phyloP scores from a whole-genome alignment of 2,329 filamentous ascomycete species.

The Aureobasidium zeae region DNA sequence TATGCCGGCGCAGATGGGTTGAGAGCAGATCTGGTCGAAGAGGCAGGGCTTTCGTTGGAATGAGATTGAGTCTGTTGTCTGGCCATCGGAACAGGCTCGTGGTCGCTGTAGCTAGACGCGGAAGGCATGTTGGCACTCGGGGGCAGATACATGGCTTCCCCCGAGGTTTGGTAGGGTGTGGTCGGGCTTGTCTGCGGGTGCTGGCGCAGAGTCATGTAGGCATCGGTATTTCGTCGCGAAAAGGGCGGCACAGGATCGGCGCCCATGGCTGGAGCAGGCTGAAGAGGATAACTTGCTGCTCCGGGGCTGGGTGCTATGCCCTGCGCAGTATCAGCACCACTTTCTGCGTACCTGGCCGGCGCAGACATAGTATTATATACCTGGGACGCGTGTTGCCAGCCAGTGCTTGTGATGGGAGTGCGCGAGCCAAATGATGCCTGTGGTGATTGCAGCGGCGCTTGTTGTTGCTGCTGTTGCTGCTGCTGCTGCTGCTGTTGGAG shows the following conservation, averaged over 20 bases:
- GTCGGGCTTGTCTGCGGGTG: slow-evolving; percentile 4
- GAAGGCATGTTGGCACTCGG: slow-evolving; percentile 1
- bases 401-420: neutral
- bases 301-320: neutral
- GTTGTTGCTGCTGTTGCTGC: slow-evolving; percentile 2
- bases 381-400: neutral
- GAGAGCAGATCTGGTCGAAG: slow-evolving; percentile 1
- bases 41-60: slow-evolving; percentile 1
- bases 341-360: neutral
- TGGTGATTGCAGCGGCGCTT: slow-evolving; percentile 2
- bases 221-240: neutral
- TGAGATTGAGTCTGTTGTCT: slow-evolving; percentile 9
- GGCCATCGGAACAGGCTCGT: neutral
- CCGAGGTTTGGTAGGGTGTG: neutral
- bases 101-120: neutral
- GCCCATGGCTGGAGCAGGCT: neutral
- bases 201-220: slow-evolving; percentile 1
- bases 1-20: neutral
- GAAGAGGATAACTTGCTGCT: neutral
- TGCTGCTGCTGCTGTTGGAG: neutral
- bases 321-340: neutral
- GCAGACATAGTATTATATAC: neutral
- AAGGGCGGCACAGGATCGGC: neutral
- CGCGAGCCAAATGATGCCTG: slow-evolving; percentile 6
- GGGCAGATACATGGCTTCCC: neutral